Conservation (phyloP, 805 yeast genomes). For the Barnettozyma pratensis region DNA sequence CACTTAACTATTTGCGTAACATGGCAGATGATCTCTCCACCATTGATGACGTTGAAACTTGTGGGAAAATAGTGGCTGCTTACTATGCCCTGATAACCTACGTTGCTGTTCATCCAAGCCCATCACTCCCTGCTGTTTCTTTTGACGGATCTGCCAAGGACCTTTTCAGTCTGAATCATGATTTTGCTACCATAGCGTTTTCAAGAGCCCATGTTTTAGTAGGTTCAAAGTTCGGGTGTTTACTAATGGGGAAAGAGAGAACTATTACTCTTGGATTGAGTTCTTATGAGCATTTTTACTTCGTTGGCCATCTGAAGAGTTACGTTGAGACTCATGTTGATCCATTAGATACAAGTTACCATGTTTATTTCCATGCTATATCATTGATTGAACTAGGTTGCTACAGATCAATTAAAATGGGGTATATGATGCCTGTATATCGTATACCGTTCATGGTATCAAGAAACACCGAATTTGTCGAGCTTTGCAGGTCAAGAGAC, state of each 20-base stretch:
- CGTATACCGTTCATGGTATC: slow-evolving; percentile 10
- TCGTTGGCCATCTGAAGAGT: background rate
- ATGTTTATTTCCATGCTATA: slow-evolving; percentile 6
- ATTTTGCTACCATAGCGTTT: background rate
- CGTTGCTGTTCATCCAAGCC: slow-evolving; percentile 16
- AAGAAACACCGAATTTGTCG: slow-evolving; percentile 1
- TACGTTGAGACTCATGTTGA: background rate
- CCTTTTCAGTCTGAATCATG: background rate
- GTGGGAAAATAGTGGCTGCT: slow-evolving; percentile 11
- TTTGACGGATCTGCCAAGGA: background rate
- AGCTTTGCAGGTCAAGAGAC: slow-evolving; percentile 9
- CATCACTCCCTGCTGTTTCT: slow-evolving; percentile 4
- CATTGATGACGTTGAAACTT: slow-evolving; percentile 2
- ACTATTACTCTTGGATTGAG: too few relatives aligned
- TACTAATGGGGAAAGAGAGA: slow-evolving; percentile 11
- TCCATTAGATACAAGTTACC: background rate
- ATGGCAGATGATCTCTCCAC: background rate
- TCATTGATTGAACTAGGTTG: slow-evolving; percentile 12
- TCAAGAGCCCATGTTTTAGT: slow-evolving; percentile 5
- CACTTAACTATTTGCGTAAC: slow-evolving; percentile 6
- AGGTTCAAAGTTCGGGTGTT: slow-evolving; percentile 7
- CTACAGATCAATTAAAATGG: slow-evolving; percentile 12
- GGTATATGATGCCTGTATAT: slow-evolving; percentile 17
- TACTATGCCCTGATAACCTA: slow-evolving; percentile 16
- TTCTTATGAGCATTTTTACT: background rate